Percentiles rank a stretch among this genome's conserved stretches.
Evolutionary conservation across 495 filamentous ascomycete genomes (phyloP).

Genomic region (Penicillium dipodomyicola): DNA sequence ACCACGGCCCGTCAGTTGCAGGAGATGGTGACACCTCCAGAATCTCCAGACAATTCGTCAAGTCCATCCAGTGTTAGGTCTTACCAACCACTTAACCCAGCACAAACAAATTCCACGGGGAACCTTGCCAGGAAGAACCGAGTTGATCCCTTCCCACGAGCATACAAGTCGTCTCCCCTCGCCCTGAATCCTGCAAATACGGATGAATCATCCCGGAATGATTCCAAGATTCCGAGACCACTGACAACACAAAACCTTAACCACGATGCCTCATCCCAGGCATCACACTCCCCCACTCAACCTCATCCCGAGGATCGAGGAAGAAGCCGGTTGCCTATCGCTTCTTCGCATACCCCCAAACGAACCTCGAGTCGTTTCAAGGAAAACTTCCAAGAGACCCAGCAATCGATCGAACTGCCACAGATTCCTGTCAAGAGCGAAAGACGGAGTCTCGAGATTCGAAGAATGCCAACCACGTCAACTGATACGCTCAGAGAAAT

Average conservation of each 20-base stretch:
- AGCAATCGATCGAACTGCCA: neutral
- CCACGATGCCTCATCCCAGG: neutral
- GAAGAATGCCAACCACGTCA: neutral
- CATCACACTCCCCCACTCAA: neutral
- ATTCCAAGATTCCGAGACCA: neutral
- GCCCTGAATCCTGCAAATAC: conserved; percentile 25
- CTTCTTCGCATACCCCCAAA: neutral
- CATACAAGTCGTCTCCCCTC: conserved; percentile 39
- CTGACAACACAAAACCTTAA: neutral
- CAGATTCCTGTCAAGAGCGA: conserved; percentile 10
- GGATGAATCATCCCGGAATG: conserved; percentile 4
- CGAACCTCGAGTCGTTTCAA: conserved; percentile 10
- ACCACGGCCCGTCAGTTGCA: conserved; percentile 12
- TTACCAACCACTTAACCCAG: neutral
- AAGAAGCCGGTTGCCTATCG: conserved; percentile 4
- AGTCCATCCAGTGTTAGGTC: neutral
- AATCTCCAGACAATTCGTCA: neutral
- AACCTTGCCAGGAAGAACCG: conserved; percentile 11
- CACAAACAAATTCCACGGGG: conserved; percentile 2
- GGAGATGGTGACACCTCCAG: conserved; percentile 1
- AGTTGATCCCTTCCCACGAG: conserved; percentile 13
- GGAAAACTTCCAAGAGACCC: conserved; percentile 5
- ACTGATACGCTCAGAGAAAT: neutral
- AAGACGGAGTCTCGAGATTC: conserved; percentile 7
- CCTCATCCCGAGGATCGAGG: conserved; percentile 10